Percentiles rank a stretch among this genome's conserved stretches.
phyloP scores from a whole-genome alignment of 495 filamentous ascomycete species.

The Talaromyces ruber region DNA sequence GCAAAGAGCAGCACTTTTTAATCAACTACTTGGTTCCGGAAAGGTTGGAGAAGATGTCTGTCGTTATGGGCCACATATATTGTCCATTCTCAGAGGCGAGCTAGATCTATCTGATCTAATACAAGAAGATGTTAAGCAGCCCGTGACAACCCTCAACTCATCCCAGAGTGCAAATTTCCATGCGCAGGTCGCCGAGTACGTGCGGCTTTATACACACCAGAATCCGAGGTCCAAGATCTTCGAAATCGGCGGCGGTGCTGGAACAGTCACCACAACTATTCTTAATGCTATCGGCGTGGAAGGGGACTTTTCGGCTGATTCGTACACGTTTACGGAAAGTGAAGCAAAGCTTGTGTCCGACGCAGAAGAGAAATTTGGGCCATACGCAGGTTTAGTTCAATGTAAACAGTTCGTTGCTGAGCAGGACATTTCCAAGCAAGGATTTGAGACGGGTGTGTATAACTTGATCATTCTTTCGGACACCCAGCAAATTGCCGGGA shows the following conservation, averaged over 20 bases:
- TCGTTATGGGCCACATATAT: neutral
- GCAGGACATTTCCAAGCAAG: too few relatives aligned
- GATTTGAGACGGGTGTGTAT: too few relatives aligned
- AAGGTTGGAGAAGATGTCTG: neutral
- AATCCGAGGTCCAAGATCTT: conserved; percentile 4
- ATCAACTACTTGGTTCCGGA: neutral
- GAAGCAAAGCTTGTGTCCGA: conserved; percentile 14
- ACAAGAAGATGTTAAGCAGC: neutral
- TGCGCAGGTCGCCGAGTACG: neutral
- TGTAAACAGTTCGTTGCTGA: too few relatives aligned
- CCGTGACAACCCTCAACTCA: neutral
- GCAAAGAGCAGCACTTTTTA: neutral
- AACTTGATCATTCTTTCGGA: too few relatives aligned
- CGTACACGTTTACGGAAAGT: conserved; percentile 38
- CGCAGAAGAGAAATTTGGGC: too few relatives aligned
- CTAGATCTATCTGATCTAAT: neutral
- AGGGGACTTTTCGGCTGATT: conserved; percentile 19
- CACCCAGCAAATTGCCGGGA: too few relatives aligned
- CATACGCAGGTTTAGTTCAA: too few relatives aligned
- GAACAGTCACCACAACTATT: conserved; percentile 28
- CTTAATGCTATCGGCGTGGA: conserved; percentile 8
- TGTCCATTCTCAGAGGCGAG: neutral
- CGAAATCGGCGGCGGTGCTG: conserved; percentile 4
- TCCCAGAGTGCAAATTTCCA: neutral
- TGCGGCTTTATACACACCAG: conserved; percentile 4